Conservation (phyloP, 257 asterid species). For the Haberlea rhodopensis region DNA sequence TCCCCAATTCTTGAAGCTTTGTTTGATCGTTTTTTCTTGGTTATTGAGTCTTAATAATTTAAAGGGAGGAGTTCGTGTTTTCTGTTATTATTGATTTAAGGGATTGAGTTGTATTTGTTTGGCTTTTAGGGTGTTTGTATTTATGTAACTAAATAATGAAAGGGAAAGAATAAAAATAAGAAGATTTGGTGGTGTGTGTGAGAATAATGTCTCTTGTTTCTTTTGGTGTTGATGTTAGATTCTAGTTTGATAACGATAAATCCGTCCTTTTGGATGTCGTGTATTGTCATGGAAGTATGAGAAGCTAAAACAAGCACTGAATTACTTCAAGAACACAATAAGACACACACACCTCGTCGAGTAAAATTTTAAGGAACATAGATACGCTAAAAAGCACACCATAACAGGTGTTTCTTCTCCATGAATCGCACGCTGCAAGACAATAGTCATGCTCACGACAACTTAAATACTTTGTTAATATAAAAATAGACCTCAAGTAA, state of each 20-base stretch:
- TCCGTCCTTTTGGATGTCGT: not conserved
- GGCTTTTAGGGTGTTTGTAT: slow-evolving; percentile 4
- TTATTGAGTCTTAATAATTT: not conserved
- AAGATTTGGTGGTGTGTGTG: slow-evolving; percentile 11
- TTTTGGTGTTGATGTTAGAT: not conserved
- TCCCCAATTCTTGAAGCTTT: not conserved
- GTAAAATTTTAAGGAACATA: not conserved
- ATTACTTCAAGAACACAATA: not conserved
- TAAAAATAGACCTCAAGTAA: not conserved
- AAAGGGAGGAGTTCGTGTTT: not conserved
- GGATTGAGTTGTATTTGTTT: not conserved
- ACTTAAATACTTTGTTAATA: not conserved
- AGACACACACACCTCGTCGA: not conserved
- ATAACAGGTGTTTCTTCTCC: not conserved
- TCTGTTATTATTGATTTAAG: not conserved
- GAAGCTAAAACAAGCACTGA: not conserved
- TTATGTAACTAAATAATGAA: slow-evolving; percentile 14
- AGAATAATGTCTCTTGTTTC: not conserved
- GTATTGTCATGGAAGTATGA: not conserved
- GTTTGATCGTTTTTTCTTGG: slow-evolving; percentile 2
- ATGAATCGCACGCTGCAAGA: not conserved
- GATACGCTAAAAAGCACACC: not conserved
- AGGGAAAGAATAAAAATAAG: slow-evolving; percentile 16
- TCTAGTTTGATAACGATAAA: not conserved
- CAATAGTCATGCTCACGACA: not conserved